phyloP scores from a whole-genome alignment of 1,139 yeast genomes.

The Saccharomyces pastorianus region DNA sequence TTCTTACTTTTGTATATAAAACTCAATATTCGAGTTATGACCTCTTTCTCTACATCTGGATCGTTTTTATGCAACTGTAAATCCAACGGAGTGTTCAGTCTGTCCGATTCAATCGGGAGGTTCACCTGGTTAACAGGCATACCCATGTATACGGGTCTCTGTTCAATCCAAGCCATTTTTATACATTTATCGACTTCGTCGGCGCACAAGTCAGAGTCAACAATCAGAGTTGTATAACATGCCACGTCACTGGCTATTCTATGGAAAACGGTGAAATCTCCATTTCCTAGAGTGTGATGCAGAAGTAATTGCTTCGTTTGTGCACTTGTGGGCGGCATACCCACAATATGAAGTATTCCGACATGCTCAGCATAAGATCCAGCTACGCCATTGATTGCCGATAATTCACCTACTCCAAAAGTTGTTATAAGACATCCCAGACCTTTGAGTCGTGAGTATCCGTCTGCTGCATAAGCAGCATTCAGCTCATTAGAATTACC shows the following conservation, averaged over 20 bases:
- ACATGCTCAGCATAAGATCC: conserved; percentile 56
- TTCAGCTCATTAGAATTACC: conserved; percentile 62
- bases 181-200: conserved; percentile 62
- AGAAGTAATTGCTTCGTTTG: conserved; percentile 46
- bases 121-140: conserved; percentile 74
- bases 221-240: conserved; percentile 51
- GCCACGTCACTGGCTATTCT: conserved; percentile 62
- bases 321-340: conserved; percentile 51
- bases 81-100: conserved; percentile 54
- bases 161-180: conserved; percentile 55
- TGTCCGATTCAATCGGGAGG: conserved; percentile 44
- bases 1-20: conserved; percentile 47
- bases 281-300: conserved; percentile 71
- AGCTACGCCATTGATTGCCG: conserved; percentile 53
- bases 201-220: conserved; percentile 54
- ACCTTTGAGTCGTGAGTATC: conserved; percentile 53
- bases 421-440: conserved; percentile 52
- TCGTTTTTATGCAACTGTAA: conserved; percentile 50
- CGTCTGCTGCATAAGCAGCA: conserved; percentile 47
- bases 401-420: conserved; percentile 58
- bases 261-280: conserved; percentile 69
- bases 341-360: conserved; percentile 48
- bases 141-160: conserved; percentile 77
- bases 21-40: conserved; percentile 46
- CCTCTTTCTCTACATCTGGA: conserved; percentile 58